Percentiles rank a stretch among this genome's conserved stretches.
Evolutionary conservation across 108 stramenopile species (phyloP).

Genomic region (Heterococcus sp.): DNA sequence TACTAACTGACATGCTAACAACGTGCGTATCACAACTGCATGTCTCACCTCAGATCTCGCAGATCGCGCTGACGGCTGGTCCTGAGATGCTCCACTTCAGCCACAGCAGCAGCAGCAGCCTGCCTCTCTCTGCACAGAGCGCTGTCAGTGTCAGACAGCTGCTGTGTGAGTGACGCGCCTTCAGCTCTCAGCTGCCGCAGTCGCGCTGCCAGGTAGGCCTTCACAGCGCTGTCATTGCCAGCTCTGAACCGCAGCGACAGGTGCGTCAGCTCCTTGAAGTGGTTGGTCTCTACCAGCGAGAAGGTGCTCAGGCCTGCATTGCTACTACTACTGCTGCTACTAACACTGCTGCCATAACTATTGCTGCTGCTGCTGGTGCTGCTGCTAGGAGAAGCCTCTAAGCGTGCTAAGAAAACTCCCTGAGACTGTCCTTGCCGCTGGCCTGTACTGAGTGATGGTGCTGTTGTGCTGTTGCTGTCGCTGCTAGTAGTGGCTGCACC

Average conservation of each 20-base stretch:
- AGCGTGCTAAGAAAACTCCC: constrained; percentile 1
- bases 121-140: no score
- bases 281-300: constrained; percentile 56
- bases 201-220: constrained; percentile 54
- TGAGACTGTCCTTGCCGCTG: no score
- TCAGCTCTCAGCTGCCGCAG: constrained; percentile 39
- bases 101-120: no score
- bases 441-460: neutral
- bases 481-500: no score
- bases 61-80: no score
- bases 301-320: constrained; percentile 44
- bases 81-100: no score
- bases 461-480: neutral
- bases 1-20: no score
- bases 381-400: no score
- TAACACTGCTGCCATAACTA: neutral
- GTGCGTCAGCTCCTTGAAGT: constrained; percentile 60
- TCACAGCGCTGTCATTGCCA: constrained; percentile 49
- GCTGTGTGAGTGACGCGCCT: neutral
- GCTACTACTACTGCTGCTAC: no score
- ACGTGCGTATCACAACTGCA: no score
- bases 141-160: no score
- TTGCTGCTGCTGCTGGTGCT: neutral
- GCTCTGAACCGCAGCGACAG: constrained; percentile 44
- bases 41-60: no score